Evolutionary conservation across 768 basidiomycete species (phyloP).

Genomic region (Naganishia friedmannii): DNA sequence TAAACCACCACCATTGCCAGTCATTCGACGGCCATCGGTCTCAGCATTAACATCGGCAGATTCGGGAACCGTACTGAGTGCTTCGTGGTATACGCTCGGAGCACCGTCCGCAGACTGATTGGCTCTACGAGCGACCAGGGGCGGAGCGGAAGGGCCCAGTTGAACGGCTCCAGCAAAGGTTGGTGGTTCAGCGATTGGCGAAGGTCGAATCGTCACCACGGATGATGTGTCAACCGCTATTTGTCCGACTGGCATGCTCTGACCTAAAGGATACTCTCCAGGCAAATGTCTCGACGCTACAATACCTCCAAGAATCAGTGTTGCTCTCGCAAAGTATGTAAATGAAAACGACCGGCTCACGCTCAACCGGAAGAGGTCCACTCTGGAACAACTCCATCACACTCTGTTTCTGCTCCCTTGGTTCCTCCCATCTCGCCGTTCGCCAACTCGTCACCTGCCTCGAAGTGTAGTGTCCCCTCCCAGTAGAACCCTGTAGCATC

Average conservation of each 20-base stretch:
- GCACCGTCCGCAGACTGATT: background rate
- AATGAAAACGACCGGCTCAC: background rate
- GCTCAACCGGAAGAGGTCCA: constrained; percentile 34
- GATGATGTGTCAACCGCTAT: constrained; percentile 1
- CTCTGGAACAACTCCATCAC: constrained; percentile 40
- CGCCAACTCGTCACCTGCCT: constrained; percentile 43
- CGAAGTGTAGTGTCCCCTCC: constrained; percentile 31
- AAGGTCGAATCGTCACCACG: constrained; percentile 4
- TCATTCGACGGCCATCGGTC: background rate
- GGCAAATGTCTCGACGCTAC: constrained; percentile 8
- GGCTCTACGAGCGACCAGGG: background rate
- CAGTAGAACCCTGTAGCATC: constrained; percentile 41
- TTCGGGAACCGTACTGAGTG: background rate
- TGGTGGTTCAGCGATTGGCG: background rate
- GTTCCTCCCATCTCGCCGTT: constrained; percentile 50
- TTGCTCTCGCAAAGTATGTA: background rate
- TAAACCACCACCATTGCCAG: too few species aligned
- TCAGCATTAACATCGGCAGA: background rate
- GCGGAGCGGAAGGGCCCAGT: background rate
- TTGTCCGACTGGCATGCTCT: background rate
- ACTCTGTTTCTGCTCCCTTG: constrained; percentile 32
- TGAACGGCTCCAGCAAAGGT: background rate
- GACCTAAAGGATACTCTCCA: constrained; percentile 37
- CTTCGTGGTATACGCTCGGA: constrained; percentile 20
- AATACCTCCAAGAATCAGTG: background rate